Conservation (phyloP, 345 rosid species). For the Orychophragmus violaceus region DNA sequence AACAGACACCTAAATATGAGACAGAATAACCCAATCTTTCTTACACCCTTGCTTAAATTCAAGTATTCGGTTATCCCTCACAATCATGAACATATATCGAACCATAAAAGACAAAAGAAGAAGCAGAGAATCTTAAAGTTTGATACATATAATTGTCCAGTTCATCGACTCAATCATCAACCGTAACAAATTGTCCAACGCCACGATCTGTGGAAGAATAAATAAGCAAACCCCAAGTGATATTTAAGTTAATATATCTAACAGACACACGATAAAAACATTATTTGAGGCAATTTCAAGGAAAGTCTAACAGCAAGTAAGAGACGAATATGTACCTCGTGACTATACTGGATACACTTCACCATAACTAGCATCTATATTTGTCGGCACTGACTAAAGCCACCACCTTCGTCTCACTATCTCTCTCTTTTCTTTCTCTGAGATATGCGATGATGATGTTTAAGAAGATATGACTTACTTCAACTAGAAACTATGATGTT, state of each 20-base stretch:
- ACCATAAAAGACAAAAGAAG: background rate
- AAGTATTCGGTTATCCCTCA: background rate
- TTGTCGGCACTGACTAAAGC: slow-evolving; percentile 96
- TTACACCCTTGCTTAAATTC: background rate
- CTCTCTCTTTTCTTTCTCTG: background rate
- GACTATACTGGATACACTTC: slow-evolving; percentile 81
- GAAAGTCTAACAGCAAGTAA: background rate
- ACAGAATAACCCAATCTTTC: background rate
- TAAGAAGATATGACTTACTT: too few relatives aligned
- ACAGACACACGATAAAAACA: background rate
- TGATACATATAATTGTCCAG: slow-evolving; percentile 94
- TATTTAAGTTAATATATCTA: slow-evolving; percentile 10
- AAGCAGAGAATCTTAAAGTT: slow-evolving; percentile 43
- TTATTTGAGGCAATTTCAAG: slow-evolving; percentile 14
- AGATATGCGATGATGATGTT: too few relatives aligned
- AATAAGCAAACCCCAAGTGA: background rate
- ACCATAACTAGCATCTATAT: slow-evolving; percentile 95
- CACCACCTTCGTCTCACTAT: slow-evolving; percentile 75
- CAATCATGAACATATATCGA: background rate
- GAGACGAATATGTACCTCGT: slow-evolving; percentile 46
- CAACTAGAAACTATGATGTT: slow-evolving; percentile 73
- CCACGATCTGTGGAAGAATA: slow-evolving; percentile 55
- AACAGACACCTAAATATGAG: background rate
- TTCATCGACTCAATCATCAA: slow-evolving; percentile 83
- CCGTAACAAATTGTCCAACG: slow-evolving; percentile 84